Base-by-base conservation (phyloP, 2,329 filamentous ascomycete species). In the Colletotrichum cuscutae region DNA sequence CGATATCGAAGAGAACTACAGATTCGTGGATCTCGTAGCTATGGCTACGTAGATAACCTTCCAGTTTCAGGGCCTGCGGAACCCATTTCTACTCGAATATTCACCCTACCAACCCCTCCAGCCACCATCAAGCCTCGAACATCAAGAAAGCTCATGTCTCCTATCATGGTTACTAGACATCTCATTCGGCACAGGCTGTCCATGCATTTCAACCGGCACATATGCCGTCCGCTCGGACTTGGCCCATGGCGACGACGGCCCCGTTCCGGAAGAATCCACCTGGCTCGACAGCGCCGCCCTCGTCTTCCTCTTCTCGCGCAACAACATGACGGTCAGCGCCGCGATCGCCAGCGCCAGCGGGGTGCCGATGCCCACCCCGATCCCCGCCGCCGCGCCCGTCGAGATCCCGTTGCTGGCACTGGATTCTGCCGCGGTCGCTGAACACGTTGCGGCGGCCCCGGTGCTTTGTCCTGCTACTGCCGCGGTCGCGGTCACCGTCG, bases 301-400 rank as follows among this genome's bases (percentile, higher is more conserved):
- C 24, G 61, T 35, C 69, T 61, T 74, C 59, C 68, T 65, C 22
- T 64, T 68, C 64, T 74, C 72, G 4, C 65, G 68, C 46, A 74
- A 12, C n/a, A 74, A 69, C 59, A 74, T 46, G 19, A 72, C 30
- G 2, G 49, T 68, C 24, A 74, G 37, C 26, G 56, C 54, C 1
- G 11, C 68, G n/a, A 65, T 32, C 4, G 63, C 63, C n/a, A 74
- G 30, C 5, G 69, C 54, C 26, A 74, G 37, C 46, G 72, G 69
- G 4, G 63, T 42, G 3, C 72, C 72, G n/a, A 74, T 13, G 15
- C 72, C 72, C 5, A 28, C 56, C 8, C 72, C 72, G 56, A 74
- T 72, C 1, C 72, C 72, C 4, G 49, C 69, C 13, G 64, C 72
- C 1, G 72, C 72, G 1, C 59, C 72, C 13, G 69, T 65, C 4